Conservation (phyloP, 2,329 filamentous ascomycete species). For the Balansia obtecta region DNA sequence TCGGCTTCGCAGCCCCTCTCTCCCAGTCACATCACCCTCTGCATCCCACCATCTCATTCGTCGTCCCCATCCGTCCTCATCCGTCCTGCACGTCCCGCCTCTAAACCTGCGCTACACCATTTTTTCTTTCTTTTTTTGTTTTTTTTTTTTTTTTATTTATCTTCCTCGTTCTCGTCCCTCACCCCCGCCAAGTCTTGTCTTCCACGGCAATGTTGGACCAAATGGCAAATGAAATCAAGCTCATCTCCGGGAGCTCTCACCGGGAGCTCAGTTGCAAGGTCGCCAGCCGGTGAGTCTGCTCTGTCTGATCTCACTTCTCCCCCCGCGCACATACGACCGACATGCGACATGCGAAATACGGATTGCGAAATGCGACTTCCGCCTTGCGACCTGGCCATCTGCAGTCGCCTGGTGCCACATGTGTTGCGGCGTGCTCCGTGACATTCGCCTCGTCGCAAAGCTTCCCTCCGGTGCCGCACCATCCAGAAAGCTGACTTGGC, state of each 20-base stretch:
- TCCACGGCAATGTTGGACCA: slow-evolving; percentile 24
- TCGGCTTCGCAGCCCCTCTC: neutral
- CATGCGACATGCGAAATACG: too few relatives aligned
- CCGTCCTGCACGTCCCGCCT: slow-evolving; percentile 1
- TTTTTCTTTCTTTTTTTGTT: neutral
- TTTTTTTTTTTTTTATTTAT: too few relatives aligned
- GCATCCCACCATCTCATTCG: neutral
- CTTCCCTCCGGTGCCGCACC: slow-evolving; percentile 5
- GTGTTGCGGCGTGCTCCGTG: neutral
- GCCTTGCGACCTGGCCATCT: too few relatives aligned
- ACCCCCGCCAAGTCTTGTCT: neutral
- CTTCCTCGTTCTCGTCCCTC: neutral
- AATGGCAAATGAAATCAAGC: slow-evolving; percentile 42
- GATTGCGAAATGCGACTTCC: too few relatives aligned
- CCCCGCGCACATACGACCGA: too few relatives aligned
- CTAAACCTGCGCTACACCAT: slow-evolving; percentile 1
- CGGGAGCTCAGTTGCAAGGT: slow-evolving; percentile 34
- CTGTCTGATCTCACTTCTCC: neutral
- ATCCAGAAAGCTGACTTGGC: slow-evolving; percentile 4
- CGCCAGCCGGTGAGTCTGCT: slow-evolving; percentile 26
- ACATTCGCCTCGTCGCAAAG: neutral
- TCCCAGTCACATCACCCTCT: neutral
- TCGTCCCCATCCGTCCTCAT: neutral
- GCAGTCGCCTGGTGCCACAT: neutral
- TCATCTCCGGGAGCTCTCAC: slow-evolving; percentile 37